A percentile compares a stretch with the other conserved stretches of the same genome.
Evolutionary conservation across 2,329 filamentous ascomycete species (phyloP).

Genomic region (Talaromyces funiculosus): DNA sequence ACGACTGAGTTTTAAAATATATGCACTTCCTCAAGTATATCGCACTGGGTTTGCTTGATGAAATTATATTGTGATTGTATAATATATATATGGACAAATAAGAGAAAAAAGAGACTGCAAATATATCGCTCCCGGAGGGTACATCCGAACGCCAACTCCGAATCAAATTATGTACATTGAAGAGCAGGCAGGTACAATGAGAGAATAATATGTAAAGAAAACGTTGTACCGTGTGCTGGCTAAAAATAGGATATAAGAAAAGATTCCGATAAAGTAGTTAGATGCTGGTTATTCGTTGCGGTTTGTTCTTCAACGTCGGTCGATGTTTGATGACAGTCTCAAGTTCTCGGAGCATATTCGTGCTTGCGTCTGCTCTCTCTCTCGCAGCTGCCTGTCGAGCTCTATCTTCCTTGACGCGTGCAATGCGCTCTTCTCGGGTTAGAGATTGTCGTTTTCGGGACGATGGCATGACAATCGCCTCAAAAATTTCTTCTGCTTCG

Average conservation of each 20-base stretch:
- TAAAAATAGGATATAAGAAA: neutral
- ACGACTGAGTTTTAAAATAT: no score
- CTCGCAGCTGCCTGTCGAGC: conserved; percentile 64
- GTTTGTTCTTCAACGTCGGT: conserved; percentile 35
- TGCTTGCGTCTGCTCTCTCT: conserved; percentile 73
- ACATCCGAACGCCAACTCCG: neutral
- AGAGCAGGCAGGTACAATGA: neutral
- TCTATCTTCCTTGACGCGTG: conserved; percentile 82
- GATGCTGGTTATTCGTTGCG: conserved; percentile 41
- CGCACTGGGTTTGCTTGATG: neutral
- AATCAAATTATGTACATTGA: neutral
- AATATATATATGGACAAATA: neutral
- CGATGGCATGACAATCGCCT: conserved; percentile 74
- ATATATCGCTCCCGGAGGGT: neutral
- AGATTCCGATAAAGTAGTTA: conserved; percentile 19
- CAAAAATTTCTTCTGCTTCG: conserved; percentile 74
- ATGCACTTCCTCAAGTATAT: neutral
- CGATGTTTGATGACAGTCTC: conserved; percentile 75
- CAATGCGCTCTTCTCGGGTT: conserved; percentile 79
- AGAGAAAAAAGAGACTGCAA: neutral
- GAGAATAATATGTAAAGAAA: neutral
- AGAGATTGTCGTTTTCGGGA: conserved; percentile 62
- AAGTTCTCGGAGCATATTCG: conserved; percentile 85
- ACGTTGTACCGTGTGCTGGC: neutral
- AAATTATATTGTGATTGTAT: neutral